Percentiles rank a stretch among this genome's conserved stretches.
Evolutionary conservation across 2,329 filamentous ascomycete species (phyloP).

Genomic region (Phialemoniopsis sp.): DNA sequence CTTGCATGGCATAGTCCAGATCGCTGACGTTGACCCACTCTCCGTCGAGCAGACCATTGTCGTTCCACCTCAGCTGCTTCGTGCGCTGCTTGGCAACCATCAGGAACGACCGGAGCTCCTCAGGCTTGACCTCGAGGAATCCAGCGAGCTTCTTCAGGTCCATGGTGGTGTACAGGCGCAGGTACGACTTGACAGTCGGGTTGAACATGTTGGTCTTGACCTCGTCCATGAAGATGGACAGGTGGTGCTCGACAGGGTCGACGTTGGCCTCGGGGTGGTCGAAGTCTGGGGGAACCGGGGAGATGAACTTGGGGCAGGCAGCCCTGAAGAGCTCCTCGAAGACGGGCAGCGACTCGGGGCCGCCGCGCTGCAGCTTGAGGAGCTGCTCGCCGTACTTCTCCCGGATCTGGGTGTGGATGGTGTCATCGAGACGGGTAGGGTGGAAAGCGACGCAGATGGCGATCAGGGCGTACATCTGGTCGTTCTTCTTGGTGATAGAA

Average conservation of each 20-base stretch:
- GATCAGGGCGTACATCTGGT: slow-evolving; percentile 99
- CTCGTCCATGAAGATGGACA: slow-evolving; percentile 98
- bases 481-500: slow-evolving; percentile 99
- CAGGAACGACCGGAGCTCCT: slow-evolving; percentile 89
- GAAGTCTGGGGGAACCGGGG: slow-evolving; percentile 92
- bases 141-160: slow-evolving; percentile 96
- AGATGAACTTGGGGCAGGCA: slow-evolving; percentile 99
- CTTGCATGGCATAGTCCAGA: slow-evolving; percentile 94
- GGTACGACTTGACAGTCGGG: slow-evolving; percentile 95
- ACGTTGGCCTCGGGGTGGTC: slow-evolving; percentile 95
- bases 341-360: slow-evolving; percentile 89
- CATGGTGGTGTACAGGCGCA: slow-evolving; percentile 99
- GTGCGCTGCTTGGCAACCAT: slow-evolving; percentile 98
- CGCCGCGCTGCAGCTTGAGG: slow-evolving; percentile 91
- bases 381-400: slow-evolving; percentile 99
- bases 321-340: slow-evolving; percentile 98
- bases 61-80: slow-evolving; percentile 91
- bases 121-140: slow-evolving; percentile 95
- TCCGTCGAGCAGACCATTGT: slow-evolving; percentile 84
- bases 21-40: slow-evolving; percentile 92
- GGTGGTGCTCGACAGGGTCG: slow-evolving; percentile 95
- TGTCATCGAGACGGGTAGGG: slow-evolving; percentile 95
- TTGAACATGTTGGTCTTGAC: slow-evolving; percentile 99
- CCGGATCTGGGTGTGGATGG: slow-evolving; percentile 93
- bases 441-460: slow-evolving; percentile 99